Evolutionary conservation across 1,139 yeast genomes (phyloP).

Genomic region (Blastobotrys elegans): DNA sequence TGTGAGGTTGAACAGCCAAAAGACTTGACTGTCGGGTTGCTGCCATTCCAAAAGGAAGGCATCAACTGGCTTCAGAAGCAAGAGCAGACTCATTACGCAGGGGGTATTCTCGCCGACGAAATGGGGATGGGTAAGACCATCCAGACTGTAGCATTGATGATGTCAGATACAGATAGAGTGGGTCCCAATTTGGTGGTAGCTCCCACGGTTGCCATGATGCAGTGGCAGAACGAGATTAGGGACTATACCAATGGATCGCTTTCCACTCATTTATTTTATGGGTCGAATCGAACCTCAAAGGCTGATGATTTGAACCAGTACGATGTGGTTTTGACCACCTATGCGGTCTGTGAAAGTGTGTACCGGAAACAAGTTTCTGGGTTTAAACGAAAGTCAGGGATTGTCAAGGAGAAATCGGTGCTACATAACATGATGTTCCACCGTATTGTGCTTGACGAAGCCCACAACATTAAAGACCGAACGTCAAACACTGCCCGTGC

Average conservation of each 20-base stretch:
- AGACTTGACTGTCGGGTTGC: slow-evolving; percentile 64
- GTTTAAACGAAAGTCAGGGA: slow-evolving; percentile 62
- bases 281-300: slow-evolving; percentile 63
- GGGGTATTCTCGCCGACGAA: slow-evolving; percentile 97
- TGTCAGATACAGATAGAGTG: slow-evolving; percentile 52
- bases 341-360: slow-evolving; percentile 84
- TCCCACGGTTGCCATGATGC: slow-evolving; percentile 97
- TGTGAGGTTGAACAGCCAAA: slow-evolving; percentile 71
- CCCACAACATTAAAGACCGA: slow-evolving; percentile 93
- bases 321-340: slow-evolving; percentile 86
- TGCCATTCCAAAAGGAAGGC: slow-evolving; percentile 94
- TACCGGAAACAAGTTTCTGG: slow-evolving; percentile 81
- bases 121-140: slow-evolving; percentile 99
- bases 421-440: slow-evolving; percentile 74
- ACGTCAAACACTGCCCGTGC: slow-evolving; percentile 92
- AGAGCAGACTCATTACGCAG: slow-evolving; percentile 71
- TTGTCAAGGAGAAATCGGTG: slow-evolving; percentile 70
- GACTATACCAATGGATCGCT: slow-evolving; percentile 70
- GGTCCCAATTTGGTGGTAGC: slow-evolving; percentile 85
- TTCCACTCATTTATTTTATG: slow-evolving; percentile 73
- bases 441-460: slow-evolving; percentile 91
- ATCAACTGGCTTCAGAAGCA: slow-evolving; percentile 81
- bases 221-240: slow-evolving; percentile 92
- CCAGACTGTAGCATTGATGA: slow-evolving; percentile 83
- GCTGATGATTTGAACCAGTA: slow-evolving; percentile 53